phyloP scores from a whole-genome alignment of 176 grass and related monocot genomes.

The Echinochloa phyllopogon region DNA sequence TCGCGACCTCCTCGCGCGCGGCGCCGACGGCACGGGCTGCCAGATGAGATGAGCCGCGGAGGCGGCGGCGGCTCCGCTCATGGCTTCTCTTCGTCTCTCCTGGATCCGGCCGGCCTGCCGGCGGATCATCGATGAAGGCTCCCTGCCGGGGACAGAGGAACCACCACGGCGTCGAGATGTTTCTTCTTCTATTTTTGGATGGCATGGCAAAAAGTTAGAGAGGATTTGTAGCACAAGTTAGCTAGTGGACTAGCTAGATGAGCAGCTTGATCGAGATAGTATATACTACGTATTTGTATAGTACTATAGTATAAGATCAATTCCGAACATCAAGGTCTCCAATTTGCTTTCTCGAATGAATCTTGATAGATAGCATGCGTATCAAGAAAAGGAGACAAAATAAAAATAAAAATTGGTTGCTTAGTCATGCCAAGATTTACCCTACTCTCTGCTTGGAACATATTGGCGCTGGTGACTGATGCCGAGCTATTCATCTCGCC shows the following conservation, averaged over 20 bases:
- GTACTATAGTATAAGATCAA: not conserved
- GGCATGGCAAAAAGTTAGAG: not conserved
- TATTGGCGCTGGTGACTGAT: not conserved
- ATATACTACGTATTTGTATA: not conserved
- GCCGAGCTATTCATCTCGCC: no score
- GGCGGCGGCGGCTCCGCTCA: not conserved
- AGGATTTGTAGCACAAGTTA: not conserved
- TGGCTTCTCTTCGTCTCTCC: not conserved
- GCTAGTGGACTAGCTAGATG: not conserved
- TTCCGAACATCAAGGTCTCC: not conserved
- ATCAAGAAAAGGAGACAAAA: no score
- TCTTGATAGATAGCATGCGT: no score
- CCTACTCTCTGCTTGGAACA: not conserved
- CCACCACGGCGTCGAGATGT: not conserved
- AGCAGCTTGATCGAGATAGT: not conserved
- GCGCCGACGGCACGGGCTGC: not conserved
- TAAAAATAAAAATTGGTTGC: no score
- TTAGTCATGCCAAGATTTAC: not conserved
- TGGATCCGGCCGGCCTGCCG: not conserved
- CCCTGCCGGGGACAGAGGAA: not conserved
- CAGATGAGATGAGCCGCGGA: not conserved
- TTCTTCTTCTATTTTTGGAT: not conserved
- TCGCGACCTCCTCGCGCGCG: constrained; percentile 19
- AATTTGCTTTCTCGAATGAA: not conserved
- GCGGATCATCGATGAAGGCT: not conserved